These are phyloP conservation scores for Hypoxylon fuscum DNA, from an alignment of 495 filamentous ascomycete species.

Conservation along the genomic window DNA sequence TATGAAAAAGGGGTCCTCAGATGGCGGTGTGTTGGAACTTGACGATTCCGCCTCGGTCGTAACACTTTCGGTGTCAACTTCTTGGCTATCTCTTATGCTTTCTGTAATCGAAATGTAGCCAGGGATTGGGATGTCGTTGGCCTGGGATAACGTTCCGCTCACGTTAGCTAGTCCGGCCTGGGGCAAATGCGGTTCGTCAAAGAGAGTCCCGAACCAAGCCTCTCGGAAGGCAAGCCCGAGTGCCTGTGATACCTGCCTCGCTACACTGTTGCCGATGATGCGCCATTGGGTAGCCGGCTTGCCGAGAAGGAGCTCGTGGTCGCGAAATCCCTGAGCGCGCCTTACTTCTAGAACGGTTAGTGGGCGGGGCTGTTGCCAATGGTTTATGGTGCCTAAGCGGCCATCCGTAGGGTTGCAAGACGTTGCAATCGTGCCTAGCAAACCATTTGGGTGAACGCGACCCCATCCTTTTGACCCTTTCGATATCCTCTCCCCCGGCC, in stretches of 20 bases:
- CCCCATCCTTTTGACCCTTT: conserved; percentile 54
- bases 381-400: conserved; percentile 58
- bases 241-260: conserved; percentile 68
- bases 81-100: background rate
- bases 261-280: conserved; percentile 76
- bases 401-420: conserved; percentile 54
- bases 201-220: conserved; percentile 58
- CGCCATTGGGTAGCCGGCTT: conserved; percentile 59
- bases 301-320: conserved; percentile 74
- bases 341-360: conserved; percentile 69
- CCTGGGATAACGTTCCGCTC: background rate
- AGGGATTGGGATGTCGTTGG: background rate
- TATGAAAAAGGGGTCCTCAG: background rate
- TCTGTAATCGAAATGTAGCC: background rate
- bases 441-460: conserved; percentile 57
- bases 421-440: conserved; percentile 68
- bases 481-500: conserved; percentile 10
- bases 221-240: conserved; percentile 68
- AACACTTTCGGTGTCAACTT: background rate
- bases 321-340: conserved; percentile 71
- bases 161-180: conserved; percentile 8
- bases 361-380: conserved; percentile 67
- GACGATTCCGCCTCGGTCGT: background rate
- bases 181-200: conserved; percentile 30
- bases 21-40: background rate